Conservation (phyloP, 495 filamentous ascomycete genomes). For the Penicillium ochrochloron region DNA sequence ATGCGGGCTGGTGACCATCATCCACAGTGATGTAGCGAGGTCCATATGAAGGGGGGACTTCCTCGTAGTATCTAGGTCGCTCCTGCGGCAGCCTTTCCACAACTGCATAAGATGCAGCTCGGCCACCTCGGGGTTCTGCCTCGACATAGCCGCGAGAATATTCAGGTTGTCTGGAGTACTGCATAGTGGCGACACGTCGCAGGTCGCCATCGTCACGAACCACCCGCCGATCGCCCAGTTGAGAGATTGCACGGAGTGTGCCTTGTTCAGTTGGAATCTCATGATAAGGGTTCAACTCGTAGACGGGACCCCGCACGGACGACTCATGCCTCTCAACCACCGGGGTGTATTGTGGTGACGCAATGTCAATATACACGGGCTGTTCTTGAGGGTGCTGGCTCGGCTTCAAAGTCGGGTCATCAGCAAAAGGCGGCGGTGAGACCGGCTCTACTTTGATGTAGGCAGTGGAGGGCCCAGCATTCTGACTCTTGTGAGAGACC, state of each 20-base stretch:
- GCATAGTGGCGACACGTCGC: constrained; percentile 61
- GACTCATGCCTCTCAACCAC: constrained; percentile 44
- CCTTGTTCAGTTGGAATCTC: constrained; percentile 46
- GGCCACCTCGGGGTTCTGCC: constrained; percentile 50
- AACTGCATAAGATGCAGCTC: constrained; percentile 65
- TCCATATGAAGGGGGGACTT: constrained; percentile 47
- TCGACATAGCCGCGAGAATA: constrained; percentile 53
- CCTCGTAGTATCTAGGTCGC: constrained; percentile 61
- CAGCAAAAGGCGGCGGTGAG: constrained; percentile 75
- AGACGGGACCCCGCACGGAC: constrained; percentile 35
- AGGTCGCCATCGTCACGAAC: constrained; percentile 61
- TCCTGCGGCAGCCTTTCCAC: constrained; percentile 56
- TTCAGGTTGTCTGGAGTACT: constrained; percentile 55
- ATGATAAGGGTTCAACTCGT: constrained; percentile 42
- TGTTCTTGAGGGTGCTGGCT: constrained; percentile 52
- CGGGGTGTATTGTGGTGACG: constrained; percentile 51
- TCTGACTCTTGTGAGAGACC: constrained; percentile 35
- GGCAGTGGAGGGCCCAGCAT: constrained; percentile 48
- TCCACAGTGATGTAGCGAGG: constrained; percentile 54
- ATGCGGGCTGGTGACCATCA: constrained; percentile 60
- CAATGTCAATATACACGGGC: constrained; percentile 54
- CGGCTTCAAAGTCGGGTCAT: constrained; percentile 49
- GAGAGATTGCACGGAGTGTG: constrained; percentile 46
- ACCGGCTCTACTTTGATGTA: constrained; percentile 87
- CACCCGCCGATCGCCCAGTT: constrained; percentile 42